A percentile compares a stretch with the other conserved stretches of the same genome.
Conservation (phyloP, 257 asterid genomes). For the Solanum virginianum region DNA sequence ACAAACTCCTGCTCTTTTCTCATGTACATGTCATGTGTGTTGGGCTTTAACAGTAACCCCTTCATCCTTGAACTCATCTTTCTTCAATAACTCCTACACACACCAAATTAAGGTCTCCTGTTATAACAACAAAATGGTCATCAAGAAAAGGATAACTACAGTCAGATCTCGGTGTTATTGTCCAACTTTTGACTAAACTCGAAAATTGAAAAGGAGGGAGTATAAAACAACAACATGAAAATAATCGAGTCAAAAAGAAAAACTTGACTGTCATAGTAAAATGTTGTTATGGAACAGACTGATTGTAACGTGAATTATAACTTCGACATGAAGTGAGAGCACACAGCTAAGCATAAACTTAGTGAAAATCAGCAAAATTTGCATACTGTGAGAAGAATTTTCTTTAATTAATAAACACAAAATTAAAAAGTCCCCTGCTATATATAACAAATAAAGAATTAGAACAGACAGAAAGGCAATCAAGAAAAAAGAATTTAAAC, state of each 20-base stretch:
- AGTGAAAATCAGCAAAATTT: neutral
- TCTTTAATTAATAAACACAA: neutral
- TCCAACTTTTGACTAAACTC: too few relatives aligned
- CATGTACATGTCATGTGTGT: slow-evolving; percentile 14
- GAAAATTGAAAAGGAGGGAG: too few relatives aligned
- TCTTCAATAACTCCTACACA: too few relatives aligned
- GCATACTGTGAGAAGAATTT: neutral
- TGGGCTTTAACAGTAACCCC: slow-evolving; percentile 34
- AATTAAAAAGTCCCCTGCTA: neutral
- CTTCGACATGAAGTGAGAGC: neutral
- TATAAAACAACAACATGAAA: neutral
- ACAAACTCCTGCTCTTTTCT: slow-evolving; percentile 22
- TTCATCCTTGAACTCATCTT: slow-evolving; percentile 24
- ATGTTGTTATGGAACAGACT: neutral
- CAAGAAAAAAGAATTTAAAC: neutral
- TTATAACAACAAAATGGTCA: neutral
- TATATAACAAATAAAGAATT: neutral
- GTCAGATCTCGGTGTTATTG: neutral
- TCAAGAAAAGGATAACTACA: neutral
- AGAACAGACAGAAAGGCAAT: neutral
- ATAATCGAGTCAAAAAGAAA: neutral
- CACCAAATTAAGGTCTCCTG: too few relatives aligned
- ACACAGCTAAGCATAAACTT: neutral
- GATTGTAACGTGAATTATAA: neutral
- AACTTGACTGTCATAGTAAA: neutral